Base-by-base conservation (phyloP, 805 yeast species). In the Spathaspora hagerdaliae region DNA sequence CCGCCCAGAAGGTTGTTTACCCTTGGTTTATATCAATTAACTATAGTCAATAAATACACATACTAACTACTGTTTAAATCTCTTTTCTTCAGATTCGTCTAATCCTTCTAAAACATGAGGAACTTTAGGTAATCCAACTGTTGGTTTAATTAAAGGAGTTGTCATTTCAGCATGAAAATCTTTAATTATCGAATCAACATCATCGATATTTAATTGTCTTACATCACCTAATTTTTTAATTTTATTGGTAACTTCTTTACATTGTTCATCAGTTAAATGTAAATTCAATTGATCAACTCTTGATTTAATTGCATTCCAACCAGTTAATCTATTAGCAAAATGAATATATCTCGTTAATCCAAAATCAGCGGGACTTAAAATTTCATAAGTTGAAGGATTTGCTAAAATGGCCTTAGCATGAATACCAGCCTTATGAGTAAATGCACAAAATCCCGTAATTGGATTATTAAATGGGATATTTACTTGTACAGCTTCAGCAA, bases 391-490 rank as follows among this genome's bases (percentile, higher is more conserved):
- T 39, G 97, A 89, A 51, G 99, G 99, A 73, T 92, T 94, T 48
- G 99, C 99, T 55, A 92, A 80, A 57, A 92, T 92, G 47, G 98
- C 98, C 78, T 94, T 92, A 60, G 99, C 98, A 68, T 92, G 99
- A 65, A 92, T 91, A 71, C 99, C 99, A 48, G 99, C 99, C 79
- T 92, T 92, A 77, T 92, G 99, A 49, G 99, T 92, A 75, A 92
- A 92, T 39, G 99, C 99, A 77, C 98, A 94, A 85, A 94, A 94
- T 31, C 99, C 99, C 36, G 99, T 92, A 68, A 92, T 89, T 58
- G 98, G 98, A 76, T 92, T 92, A 79, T 92, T 92, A 79, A 92
- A 92, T 49, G 99, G 99, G 60, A 94, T 80, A 71, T 92, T 92
- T 52, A 92, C 97, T 73, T 89, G 95, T 45, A 92, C 98, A 41